Evolutionary conservation across 495 filamentous ascomycete genomes (phyloP).

Genomic region (Pseudevernia furfuracea): DNA sequence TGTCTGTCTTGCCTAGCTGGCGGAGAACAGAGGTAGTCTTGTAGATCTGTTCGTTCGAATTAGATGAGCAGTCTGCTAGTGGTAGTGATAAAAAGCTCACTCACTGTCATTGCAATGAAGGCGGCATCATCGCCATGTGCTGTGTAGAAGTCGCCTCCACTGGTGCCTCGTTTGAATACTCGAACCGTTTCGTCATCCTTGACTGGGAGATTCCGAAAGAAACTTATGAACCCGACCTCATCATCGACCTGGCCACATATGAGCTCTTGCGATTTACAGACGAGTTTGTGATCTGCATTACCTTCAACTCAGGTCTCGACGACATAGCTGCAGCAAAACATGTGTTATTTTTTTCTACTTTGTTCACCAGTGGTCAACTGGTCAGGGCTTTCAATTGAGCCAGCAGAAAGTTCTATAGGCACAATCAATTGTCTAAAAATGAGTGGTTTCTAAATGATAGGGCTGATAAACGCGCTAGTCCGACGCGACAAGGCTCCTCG

Average conservation of each 20-base stretch:
- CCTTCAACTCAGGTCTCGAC: conserved; percentile 86
- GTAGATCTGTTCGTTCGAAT: conserved; percentile 55
- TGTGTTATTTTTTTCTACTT: neutral
- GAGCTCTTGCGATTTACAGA: conserved; percentile 1
- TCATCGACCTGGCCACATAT: conserved; percentile 66
- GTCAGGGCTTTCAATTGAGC: neutral
- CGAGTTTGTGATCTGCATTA: conserved; percentile 30
- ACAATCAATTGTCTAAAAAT: neutral
- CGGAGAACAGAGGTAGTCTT: conserved; percentile 94
- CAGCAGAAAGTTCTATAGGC: neutral
- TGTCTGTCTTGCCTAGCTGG: conserved; percentile 75
- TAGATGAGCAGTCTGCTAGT: conserved; percentile 3
- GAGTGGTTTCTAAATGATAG: neutral
- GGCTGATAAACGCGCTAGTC: neutral
- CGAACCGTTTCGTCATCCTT: conserved; percentile 68
- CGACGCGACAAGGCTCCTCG: neutral
- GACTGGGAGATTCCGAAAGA: conserved; percentile 71
- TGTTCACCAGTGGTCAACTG: neutral
- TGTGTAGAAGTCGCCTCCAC: conserved; percentile 91
- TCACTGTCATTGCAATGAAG: conserved; percentile 81
- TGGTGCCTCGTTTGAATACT: conserved; percentile 89
- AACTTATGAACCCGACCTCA: conserved; percentile 90
- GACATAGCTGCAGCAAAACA: conserved; percentile 49
- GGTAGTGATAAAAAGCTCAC: conserved; percentile 17
- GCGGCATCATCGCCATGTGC: conserved; percentile 87